Conservation (phyloP, 2,329 filamentous ascomycete genomes). For the Paraconiothyrium sp. region DNA sequence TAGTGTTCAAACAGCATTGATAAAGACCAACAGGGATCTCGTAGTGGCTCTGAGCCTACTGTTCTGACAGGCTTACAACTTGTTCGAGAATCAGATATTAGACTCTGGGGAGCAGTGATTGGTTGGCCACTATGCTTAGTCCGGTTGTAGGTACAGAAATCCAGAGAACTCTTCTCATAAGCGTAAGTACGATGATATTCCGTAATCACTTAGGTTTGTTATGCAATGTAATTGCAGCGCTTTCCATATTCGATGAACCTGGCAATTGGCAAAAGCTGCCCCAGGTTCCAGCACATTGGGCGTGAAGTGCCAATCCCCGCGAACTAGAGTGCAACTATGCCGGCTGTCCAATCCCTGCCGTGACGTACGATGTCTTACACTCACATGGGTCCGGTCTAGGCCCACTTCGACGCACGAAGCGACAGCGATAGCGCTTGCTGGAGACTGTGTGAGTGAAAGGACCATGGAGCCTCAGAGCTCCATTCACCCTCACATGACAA, state of each 20-base stretch:
- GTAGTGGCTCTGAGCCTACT: background rate
- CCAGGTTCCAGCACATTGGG: background rate
- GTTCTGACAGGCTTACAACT: too few relatives aligned
- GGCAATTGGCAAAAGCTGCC: slow-evolving; percentile 4
- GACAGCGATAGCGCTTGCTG: slow-evolving; percentile 7
- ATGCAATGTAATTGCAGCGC: slow-evolving; percentile 1
- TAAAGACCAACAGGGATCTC: background rate
- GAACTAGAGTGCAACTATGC: background rate
- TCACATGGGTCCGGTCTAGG: slow-evolving; percentile 4
- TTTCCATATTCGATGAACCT: slow-evolving; percentile 4
- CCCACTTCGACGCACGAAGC: slow-evolving; percentile 1
- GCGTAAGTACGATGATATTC: background rate
- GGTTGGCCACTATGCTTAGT: background rate
- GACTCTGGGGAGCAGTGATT: background rate
- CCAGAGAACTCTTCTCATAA: background rate
- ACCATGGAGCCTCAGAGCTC: background rate
- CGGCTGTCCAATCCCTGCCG: background rate
- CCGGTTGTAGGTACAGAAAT: background rate
- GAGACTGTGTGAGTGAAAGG: slow-evolving; percentile 7
- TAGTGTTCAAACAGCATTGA: background rate
- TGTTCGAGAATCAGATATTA: too few relatives aligned
- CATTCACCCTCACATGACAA: background rate
- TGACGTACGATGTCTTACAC: background rate
- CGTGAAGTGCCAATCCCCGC: background rate
- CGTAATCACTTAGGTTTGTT: background rate